Evolutionary conservation across 2,329 filamentous ascomycete genomes (phyloP), one percentile per base, ranked within the genome.

Genomic region (Cercospora sp.): DNA sequence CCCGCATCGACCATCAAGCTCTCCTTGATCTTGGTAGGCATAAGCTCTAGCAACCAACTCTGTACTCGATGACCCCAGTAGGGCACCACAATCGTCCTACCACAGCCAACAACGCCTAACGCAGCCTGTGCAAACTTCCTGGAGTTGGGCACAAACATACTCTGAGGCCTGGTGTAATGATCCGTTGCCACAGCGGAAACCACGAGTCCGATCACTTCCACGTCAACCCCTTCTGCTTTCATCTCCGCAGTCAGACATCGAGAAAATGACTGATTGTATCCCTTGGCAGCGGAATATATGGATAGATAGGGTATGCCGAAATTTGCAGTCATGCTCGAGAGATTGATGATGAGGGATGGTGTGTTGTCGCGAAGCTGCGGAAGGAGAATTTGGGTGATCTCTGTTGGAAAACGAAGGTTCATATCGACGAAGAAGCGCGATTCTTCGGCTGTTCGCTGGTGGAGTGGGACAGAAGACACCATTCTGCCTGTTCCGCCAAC

Each of bases 321-420:
- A 58, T 74, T 66, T 3, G 83, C 80, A 2, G 82, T 77, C 3
- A 83, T 69, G 3, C 83, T 85, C 5, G 84, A 82, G 36, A 87
- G 78, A 71, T 84, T 87, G 70, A 88, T 63, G 62, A 88, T 77
- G 5, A 88, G 76, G 1, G 80, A 76, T 0, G 85, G 84, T 0
- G 73, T 70, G 63, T 79, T 81, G 23, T 75, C 75, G 2, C 74
- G 69, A 28, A 88, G 77, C 0, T 79, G 66, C 0, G 85, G 84
- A 0, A 87, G 70, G 2, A 87, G 76, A 0, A 78, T 77, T 0
- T 79, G 74, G 0, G 83, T 86, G 3, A 88, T 73, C 18, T 84
- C 82, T 2, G 81, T 77, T 0, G 83, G 82, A 70, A 88, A 88
- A 3, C 81, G 75, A 3, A 80, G 78, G 72, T 87, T 87, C 65